phyloP scores from a whole-genome alignment of 345 rosid species.

The Camelina laxa region DNA sequence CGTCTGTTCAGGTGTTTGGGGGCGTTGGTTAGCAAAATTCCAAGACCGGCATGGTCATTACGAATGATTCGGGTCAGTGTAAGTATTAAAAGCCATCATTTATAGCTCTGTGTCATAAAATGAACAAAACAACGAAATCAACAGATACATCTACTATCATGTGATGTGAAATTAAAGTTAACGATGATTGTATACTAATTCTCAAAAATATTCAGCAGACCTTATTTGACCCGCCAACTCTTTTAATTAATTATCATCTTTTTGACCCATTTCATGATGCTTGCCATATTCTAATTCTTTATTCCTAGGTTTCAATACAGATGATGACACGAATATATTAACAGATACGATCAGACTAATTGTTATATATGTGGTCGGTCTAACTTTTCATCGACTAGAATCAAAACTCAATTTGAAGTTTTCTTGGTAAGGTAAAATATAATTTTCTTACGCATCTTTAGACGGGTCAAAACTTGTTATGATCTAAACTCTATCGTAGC shows the following conservation, averaged over 20 bases:
- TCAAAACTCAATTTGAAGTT: conserved; percentile 20
- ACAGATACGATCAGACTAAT: neutral
- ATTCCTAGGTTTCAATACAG: too few species aligned
- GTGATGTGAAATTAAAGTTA: neutral
- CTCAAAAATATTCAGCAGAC: neutral
- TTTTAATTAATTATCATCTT: neutral
- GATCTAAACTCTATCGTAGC: conserved; percentile 11
- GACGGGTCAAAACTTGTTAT: conserved; percentile 23
- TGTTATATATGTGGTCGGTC: neutral
- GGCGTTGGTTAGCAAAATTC: neutral
- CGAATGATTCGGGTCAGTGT: neutral
- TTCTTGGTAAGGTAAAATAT: neutral
- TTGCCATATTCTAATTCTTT: too few species aligned
- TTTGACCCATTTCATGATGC: too few species aligned
- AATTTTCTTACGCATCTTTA: conserved; percentile 1
- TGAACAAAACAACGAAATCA: neutral
- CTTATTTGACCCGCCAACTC: neutral
- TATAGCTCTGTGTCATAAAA: neutral
- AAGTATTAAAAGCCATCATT: neutral
- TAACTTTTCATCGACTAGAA: neutral
- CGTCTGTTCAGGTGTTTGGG: neutral
- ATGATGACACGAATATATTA: too few species aligned
- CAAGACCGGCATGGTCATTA: neutral
- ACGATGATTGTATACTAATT: conserved; percentile 5
- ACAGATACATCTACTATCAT: neutral